Conservation (phyloP, 345 rosid genomes). For the Hibiscus trionum region DNA sequence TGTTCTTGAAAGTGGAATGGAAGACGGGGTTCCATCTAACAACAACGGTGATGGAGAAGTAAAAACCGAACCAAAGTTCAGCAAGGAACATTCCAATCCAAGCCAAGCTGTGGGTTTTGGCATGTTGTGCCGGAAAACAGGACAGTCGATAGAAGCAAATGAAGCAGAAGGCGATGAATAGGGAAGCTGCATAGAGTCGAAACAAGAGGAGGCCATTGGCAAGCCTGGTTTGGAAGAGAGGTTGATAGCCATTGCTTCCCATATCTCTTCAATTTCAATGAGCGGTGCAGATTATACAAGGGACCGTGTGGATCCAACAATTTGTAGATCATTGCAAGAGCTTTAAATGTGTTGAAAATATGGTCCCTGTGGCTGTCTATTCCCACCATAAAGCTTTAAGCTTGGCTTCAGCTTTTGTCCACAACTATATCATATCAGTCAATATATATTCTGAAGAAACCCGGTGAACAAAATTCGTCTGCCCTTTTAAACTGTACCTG, state of each 20-base stretch:
- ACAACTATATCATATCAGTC: too few relatives aligned
- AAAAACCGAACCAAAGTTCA: slow-evolving; percentile 38
- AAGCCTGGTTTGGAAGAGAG: not conserved
- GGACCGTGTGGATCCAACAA: not conserved
- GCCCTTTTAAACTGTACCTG: too few relatives aligned
- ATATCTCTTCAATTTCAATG: not conserved
- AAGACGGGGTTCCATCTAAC: slow-evolving; percentile 32
- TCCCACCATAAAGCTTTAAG: too few relatives aligned
- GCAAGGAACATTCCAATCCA: slow-evolving; percentile 41
- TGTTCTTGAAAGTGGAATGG: slow-evolving; percentile 31
- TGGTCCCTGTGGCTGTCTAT: not conserved
- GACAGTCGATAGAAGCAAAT: not conserved
- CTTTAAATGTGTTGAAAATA: not conserved
- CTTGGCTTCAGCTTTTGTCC: too few relatives aligned
- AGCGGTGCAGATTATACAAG: not conserved
- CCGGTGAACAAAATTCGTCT: too few relatives aligned
- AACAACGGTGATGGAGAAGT: slow-evolving; percentile 32
- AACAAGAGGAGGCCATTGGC: not conserved
- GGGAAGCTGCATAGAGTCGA: not conserved
- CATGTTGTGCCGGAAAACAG: not conserved
- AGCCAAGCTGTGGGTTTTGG: slow-evolving; percentile 21
- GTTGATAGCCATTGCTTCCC: not conserved
- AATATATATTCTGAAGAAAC: too few relatives aligned
- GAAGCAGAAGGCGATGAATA: not conserved
- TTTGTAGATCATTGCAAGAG: too few relatives aligned